These are phyloP conservation scores for Glomus cerebriforme DNA, from an alignment of 192 early-diverging fungal genomes.

Conservation along the genomic window DNA sequence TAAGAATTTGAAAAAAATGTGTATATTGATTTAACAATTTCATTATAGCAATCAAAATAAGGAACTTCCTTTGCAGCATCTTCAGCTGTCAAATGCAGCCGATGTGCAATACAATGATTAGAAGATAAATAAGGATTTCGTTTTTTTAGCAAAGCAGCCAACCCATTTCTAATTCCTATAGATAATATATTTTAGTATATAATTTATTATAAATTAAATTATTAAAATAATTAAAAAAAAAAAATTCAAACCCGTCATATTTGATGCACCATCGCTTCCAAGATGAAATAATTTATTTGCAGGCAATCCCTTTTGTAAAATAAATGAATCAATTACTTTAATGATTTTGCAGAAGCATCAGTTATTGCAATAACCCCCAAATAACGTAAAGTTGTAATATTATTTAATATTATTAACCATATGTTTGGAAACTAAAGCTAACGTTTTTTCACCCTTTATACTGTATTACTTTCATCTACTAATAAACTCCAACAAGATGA, in stretches of 20 bases:
- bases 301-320: not conserved
- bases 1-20: not conserved
- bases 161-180: not conserved
- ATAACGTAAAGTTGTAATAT: not conserved
- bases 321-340: not conserved
- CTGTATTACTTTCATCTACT: not conserved
- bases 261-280: not conserved
- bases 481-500: slow-evolving; percentile 4
- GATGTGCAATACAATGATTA: slow-evolving; percentile 5
- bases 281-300: not conserved
- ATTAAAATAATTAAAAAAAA: not conserved
- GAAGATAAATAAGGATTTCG: not conserved
- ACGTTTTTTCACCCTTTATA: not conserved
- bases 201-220: no score
- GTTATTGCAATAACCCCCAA: not conserved
- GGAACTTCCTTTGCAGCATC: not conserved
- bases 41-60: not conserved
- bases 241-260: not conserved
- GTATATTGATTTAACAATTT: not conserved
- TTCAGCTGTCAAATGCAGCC: not conserved
- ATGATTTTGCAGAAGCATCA: not conserved
- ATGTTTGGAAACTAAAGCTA: not conserved
- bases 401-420: not conserved
- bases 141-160: not conserved
- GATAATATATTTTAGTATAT: no score